These are phyloP conservation scores for Parietichytrium sp. DNA, from an alignment of 108 stramenopile species.

Conservation along the genomic window DNA sequence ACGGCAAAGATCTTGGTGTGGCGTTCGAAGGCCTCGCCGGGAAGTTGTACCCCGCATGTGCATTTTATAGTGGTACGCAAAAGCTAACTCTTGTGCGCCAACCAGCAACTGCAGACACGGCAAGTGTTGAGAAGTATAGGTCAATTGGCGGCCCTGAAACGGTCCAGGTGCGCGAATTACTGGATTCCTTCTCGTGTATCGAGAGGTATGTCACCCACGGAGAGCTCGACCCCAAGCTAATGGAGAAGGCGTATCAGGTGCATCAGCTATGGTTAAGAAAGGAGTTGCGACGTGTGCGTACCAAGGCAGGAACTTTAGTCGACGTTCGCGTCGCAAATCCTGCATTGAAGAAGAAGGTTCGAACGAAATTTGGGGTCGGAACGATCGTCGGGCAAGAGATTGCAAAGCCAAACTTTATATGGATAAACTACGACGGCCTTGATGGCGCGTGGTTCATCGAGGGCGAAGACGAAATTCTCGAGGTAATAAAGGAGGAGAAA, in stretches of 20 bases:
- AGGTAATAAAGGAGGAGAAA: neutral
- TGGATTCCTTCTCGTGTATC: no score
- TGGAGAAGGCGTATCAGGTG: neutral
- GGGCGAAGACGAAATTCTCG: neutral
- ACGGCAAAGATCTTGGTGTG: slow-evolving; percentile 63
- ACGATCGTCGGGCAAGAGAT: neutral
- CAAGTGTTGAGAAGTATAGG: neutral
- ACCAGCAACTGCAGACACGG: neutral
- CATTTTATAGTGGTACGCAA: slow-evolving; percentile 55
- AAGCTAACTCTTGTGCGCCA: slow-evolving; percentile 42
- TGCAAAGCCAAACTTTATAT: neutral
- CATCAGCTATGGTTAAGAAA: neutral
- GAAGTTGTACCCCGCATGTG: slow-evolving; percentile 51
- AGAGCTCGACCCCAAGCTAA: neutral
- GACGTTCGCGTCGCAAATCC: neutral
- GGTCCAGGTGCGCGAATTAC: no score
- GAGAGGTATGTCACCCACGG: neutral
- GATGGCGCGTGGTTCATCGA: neutral
- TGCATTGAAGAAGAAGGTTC: neutral
- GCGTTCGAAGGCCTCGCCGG: slow-evolving; percentile 40
- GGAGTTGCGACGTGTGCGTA: neutral
- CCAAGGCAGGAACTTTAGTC: neutral
- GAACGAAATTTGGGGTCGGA: neutral
- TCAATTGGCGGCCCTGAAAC: no score
- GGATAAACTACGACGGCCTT: neutral